A percentile compares a stretch with the other conserved stretches of the same genome.
Conservation (phyloP, 192 early-diverging fungal genomes). For the Linnemannia hyalina region DNA sequence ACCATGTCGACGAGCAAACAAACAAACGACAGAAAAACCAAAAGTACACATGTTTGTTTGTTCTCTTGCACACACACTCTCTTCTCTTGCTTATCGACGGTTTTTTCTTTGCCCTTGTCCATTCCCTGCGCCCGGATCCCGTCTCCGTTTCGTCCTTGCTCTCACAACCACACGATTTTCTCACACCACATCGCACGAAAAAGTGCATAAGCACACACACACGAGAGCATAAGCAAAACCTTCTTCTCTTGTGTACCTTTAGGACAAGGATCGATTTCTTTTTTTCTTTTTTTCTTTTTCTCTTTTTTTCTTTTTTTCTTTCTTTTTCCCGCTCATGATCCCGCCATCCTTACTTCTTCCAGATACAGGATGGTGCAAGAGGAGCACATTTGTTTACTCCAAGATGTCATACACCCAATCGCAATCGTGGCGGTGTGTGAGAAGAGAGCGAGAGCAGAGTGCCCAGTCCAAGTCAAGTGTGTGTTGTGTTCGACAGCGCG, state of each 20-base stretch:
- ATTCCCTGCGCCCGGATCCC: neutral
- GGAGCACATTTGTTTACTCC: neutral
- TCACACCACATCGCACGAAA: neutral
- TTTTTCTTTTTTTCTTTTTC: neutral
- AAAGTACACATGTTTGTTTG: slow-evolving; percentile 2
- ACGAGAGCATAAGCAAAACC: neutral
- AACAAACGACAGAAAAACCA: neutral
- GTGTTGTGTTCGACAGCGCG: neutral
- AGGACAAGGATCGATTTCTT: neutral
- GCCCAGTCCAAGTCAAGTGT: neutral
- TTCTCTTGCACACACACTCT: neutral
- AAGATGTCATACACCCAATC: neutral
- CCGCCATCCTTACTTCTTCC: neutral
- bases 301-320: neutral
- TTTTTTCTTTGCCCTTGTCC: neutral
- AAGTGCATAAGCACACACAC: neutral
- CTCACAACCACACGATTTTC: slow-evolving; percentile 2
- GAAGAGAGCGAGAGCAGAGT: neutral
- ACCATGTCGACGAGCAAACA: neutral
- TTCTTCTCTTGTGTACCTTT: neutral
- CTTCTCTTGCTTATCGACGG: neutral
- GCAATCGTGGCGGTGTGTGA: neutral
- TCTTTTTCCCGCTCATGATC: neutral
- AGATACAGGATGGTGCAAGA: slow-evolving; percentile 10
- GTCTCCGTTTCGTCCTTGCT: neutral